phyloP scores from a whole-genome alignment of 129 eudicot genomes.

The Lactuca sativa region DNA sequence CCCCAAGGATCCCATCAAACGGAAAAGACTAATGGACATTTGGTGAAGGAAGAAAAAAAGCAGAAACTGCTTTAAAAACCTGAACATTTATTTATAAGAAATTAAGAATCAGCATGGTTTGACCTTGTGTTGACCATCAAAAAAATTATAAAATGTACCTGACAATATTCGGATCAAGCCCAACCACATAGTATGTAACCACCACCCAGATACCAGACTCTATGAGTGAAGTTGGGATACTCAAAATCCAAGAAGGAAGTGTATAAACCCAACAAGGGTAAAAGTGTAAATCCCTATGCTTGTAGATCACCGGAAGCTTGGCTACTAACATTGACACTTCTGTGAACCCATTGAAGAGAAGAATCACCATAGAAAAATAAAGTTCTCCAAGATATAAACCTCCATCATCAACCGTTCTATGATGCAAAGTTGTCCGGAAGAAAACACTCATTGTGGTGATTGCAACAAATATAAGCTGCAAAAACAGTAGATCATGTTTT shows the following conservation, averaged over 20 bases:
- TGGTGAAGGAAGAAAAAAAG: slow-evolving; percentile 86
- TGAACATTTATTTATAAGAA: slow-evolving; percentile 31
- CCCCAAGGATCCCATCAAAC: slow-evolving; percentile 95
- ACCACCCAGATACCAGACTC: slow-evolving; percentile 97
- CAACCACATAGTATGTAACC: slow-evolving; percentile 85
- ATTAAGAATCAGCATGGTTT: slow-evolving; percentile 17
- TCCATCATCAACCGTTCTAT: slow-evolving; percentile 82
- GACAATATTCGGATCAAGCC: slow-evolving; percentile 81
- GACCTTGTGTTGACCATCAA: background rate
- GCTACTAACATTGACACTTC: slow-evolving; percentile 94
- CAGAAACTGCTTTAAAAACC: slow-evolving; percentile 77
- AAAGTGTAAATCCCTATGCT: slow-evolving; percentile 94
- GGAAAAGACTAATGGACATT: slow-evolving; percentile 86
- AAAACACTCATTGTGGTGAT: slow-evolving; percentile 91
- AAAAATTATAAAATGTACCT: slow-evolving; percentile 46
- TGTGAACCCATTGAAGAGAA: slow-evolving; percentile 94
- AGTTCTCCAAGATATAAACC: slow-evolving; percentile 86
- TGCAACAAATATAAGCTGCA: slow-evolving; percentile 92
- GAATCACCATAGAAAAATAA: slow-evolving; percentile 93
- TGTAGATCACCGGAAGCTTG: slow-evolving; percentile 92
- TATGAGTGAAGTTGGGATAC: slow-evolving; percentile 85
- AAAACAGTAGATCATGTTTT: slow-evolving; percentile 16
- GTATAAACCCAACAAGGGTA: slow-evolving; percentile 95
- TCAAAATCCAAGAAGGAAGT: slow-evolving; percentile 91
- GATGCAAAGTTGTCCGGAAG: slow-evolving; percentile 79